Evolutionary conservation across 225 moss, liverwort and hornwort genomes (phyloP).

Genomic region (Physcomitrium patens): DNA sequence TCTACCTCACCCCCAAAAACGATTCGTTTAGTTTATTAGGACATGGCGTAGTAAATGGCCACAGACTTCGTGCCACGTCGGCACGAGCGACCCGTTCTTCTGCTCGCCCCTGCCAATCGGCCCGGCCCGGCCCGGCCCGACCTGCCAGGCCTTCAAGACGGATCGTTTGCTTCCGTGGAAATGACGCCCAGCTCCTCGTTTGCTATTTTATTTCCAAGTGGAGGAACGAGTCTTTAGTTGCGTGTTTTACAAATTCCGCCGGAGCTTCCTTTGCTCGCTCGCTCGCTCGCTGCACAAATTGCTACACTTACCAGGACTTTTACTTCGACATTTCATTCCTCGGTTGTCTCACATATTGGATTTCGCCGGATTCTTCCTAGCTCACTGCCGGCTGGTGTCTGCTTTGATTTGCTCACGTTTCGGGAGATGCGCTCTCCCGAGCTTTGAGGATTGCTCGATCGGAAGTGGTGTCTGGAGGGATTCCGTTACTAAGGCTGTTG

Average conservation of each 20-base stretch:
- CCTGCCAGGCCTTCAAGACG: neutral
- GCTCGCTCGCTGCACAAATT: slow-evolving; percentile 26
- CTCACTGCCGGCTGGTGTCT: neutral
- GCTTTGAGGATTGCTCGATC: neutral
- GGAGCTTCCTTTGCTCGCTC: slow-evolving; percentile 24
- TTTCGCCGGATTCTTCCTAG: neutral
- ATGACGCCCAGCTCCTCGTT: neutral
- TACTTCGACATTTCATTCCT: neutral
- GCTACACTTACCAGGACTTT: neutral
- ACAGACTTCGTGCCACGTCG: slow-evolving; percentile 12
- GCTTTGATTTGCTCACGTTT: slow-evolving; percentile 13
- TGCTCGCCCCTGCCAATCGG: neutral
- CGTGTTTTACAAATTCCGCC: neutral
- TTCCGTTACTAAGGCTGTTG: neutral
- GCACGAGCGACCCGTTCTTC: neutral
- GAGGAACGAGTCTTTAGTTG: slow-evolving; percentile 26
- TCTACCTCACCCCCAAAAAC: no score
- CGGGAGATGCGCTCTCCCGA: neutral
- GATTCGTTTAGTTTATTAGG: no score
- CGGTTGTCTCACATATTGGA: neutral
- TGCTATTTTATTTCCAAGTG: no score
- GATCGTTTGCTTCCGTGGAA: no score
- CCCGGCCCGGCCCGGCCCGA: neutral
- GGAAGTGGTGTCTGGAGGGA: no score
- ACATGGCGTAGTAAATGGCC: no score